These are phyloP conservation scores for Solioccasus polychromus DNA, from an alignment of 768 basidiomycete genomes.

Conservation along the genomic window DNA sequence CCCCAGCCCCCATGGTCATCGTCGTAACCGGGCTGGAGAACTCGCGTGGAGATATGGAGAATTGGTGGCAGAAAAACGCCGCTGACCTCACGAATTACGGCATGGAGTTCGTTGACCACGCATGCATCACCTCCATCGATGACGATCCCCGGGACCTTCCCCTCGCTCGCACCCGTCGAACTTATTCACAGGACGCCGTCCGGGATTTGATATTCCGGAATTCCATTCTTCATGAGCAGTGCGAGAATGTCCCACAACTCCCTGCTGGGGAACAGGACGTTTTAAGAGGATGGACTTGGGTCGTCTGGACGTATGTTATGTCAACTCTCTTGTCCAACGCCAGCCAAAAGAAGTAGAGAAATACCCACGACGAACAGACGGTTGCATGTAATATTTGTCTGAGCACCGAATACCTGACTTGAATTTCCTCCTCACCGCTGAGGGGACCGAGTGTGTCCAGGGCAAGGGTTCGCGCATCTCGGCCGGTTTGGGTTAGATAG, in stretches of 20 bases:
- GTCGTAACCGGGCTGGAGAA: constrained; percentile 42
- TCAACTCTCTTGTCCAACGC: constrained; percentile 7
- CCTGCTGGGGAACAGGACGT: background rate
- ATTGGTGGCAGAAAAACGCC: constrained; percentile 33
- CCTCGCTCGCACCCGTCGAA: constrained; percentile 17
- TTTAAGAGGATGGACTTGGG: constrained; percentile 10
- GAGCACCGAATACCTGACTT: no score
- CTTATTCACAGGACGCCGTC: constrained; percentile 22
- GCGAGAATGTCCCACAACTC: background rate
- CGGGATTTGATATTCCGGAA: constrained; percentile 24
- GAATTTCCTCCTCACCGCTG: no score
- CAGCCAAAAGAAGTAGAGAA: background rate
- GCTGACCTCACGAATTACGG: constrained; percentile 13
- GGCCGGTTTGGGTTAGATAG: background rate
- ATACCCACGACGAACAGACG: no score
- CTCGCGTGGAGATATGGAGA: constrained; percentile 30
- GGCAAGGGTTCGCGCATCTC: background rate
- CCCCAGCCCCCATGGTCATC: constrained; percentile 34
- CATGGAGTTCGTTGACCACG: constrained; percentile 31
- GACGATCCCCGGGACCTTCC: constrained; percentile 18
- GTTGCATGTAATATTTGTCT: background rate
- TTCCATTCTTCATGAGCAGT: constrained; percentile 7
- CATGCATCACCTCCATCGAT: constrained; percentile 32
- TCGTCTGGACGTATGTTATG: constrained; percentile 14
- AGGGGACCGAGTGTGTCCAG: no score